Percentiles rank a stretch among this genome's conserved stretches.
Evolutionary conservation across 768 basidiomycete species (phyloP).

Genomic region (Suillus weaverae): DNA sequence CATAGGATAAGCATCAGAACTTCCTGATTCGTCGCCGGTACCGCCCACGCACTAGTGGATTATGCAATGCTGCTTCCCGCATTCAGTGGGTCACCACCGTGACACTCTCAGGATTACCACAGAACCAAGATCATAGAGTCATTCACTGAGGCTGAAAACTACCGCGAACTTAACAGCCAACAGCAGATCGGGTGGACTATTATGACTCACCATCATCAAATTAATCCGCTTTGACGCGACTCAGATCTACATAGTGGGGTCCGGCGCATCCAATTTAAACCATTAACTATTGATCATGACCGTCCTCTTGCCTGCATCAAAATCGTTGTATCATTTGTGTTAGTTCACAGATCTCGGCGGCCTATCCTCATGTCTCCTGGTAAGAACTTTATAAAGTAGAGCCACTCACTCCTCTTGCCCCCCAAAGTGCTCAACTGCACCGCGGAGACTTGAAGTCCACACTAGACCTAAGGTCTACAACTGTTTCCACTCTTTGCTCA

Average conservation of each 20-base stretch:
- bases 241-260: no score
- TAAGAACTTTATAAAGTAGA: slow-evolving; percentile 11
- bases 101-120: no score
- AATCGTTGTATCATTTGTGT: background rate
- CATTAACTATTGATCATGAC: background rate
- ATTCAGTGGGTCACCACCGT: no score
- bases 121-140: background rate
- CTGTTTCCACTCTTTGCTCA: background rate
- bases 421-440: slow-evolving; percentile 24
- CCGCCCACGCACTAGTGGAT: background rate
- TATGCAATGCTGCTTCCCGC: background rate
- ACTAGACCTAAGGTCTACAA: slow-evolving; percentile 17
- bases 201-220: background rate
- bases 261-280: slow-evolving; percentile 1
- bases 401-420: slow-evolving; percentile 19
- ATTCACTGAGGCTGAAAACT: background rate
- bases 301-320: slow-evolving; percentile 37
- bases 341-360: slow-evolving; percentile 25
- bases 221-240: background rate
- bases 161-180: background rate
- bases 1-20: background rate
- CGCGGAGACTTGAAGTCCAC: slow-evolving; percentile 18
- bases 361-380: slow-evolving; percentile 38
- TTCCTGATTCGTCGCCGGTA: slow-evolving; percentile 1
- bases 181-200: background rate